Base-by-base conservation (phyloP, 2,329 filamentous ascomycete genomes). In the Cyphellophora europaea region DNA sequence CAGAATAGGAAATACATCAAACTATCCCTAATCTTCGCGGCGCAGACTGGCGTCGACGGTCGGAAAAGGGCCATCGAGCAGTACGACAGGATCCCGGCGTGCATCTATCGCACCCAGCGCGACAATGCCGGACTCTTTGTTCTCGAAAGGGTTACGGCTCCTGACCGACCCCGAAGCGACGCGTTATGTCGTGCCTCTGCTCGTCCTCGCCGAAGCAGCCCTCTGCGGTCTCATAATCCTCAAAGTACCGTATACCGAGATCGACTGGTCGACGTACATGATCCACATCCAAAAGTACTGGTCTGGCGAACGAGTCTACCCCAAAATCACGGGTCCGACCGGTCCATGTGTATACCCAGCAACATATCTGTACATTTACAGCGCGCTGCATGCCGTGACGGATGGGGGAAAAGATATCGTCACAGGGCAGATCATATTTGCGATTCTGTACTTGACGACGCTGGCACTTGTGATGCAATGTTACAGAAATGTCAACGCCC, bases 231-330 rank as follows among this genome's bases (percentile, higher is more conserved):
- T 83, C 19, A 71, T 94, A 45, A 82, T 94, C 45, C 77, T 75
- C 70, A 87, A 79, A 57, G 71, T 94, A 38, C 78, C 86, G 27
- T 91, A 98, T 57, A 98, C 91, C 28, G 91, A 98, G 60, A 98
- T 98, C 53, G 91, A 98, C 62, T 98, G 89, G 89, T 73, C 72
- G 40, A 86, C 91, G 1, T 98, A 98, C 60, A 96, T 98, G 88
- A 74, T 95, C 56, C 91, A 98, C 53, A 71, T 96, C 29, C 63
- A 72, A 27, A 78, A 88, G 49, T 91, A 82, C 53, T 32, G 37
- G 8, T 69, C 74, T 12, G 91, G 91, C 52, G 88, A 96, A 66
- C 77, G 83, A 54, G 81, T 95, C 59, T 98, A 98, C 59, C 76
- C 75, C 41, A 72, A 78, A 38, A 88, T 98, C 54, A 73, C 80